Conservation (phyloP, 2,329 filamentous ascomycete genomes). For the Hypomyces perniciosus region DNA sequence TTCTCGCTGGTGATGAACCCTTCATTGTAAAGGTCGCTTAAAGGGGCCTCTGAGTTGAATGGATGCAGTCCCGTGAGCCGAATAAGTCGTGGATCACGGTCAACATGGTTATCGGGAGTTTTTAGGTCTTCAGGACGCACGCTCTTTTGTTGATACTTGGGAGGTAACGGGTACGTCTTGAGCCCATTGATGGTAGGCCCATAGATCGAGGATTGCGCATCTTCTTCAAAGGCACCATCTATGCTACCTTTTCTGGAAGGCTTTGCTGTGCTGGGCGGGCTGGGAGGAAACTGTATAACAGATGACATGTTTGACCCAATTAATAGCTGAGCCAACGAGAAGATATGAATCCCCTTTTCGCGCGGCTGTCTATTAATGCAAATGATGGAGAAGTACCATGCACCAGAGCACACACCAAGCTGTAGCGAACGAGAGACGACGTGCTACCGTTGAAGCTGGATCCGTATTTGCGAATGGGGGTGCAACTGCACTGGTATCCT, state of each 20-base stretch:
- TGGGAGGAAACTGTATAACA: constrained; percentile 29
- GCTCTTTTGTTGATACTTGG: constrained; percentile 51
- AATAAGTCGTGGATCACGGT: constrained; percentile 74
- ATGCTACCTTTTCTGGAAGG: constrained; percentile 31
- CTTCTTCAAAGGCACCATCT: constrained; percentile 12
- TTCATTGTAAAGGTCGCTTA: constrained; percentile 69
- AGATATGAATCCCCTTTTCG: no score
- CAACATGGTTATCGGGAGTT: constrained; percentile 72
- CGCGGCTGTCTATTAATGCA: no score
- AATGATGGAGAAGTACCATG: no score
- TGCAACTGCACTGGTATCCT: no score
- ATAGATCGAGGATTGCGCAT: background rate
- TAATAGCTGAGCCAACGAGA: background rate
- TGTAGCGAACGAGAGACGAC: no score
- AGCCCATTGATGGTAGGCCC: background rate
- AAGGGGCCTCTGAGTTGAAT: constrained; percentile 82
- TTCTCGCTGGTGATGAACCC: constrained; percentile 85
- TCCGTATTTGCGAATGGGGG: no score
- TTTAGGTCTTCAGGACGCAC: constrained; percentile 45
- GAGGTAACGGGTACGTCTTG: constrained; percentile 57
- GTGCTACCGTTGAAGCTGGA: no score
- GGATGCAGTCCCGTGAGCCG: constrained; percentile 83
- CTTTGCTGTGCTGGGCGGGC: constrained; percentile 35
- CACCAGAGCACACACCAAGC: no score
- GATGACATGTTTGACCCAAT: background rate